Evolutionary conservation across 306 rosid genomes (phyloP).

Genomic region (Cicer pinnatifidum): DNA sequence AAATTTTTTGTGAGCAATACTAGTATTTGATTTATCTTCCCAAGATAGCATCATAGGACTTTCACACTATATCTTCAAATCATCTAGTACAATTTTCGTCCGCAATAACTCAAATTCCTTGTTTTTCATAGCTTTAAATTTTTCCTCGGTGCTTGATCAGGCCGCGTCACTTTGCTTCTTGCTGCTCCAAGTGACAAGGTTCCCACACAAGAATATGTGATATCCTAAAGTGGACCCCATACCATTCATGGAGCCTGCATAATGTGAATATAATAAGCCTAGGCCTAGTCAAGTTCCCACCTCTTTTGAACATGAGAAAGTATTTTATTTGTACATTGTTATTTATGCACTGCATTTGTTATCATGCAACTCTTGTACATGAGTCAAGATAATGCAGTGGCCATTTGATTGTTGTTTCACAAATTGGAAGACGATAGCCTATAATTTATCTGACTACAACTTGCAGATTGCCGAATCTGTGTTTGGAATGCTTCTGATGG

Average conservation of each 20-base stretch:
- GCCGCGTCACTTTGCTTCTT: no score
- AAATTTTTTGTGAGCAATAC: no score
- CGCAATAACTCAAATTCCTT: no score
- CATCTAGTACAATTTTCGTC: no score
- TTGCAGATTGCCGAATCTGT: constrained; percentile 96
- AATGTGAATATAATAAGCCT: not conserved
- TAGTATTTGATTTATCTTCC: no score
- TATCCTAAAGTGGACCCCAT: not conserved
- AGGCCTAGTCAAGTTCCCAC: not conserved
- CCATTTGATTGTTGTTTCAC: constrained; percentile 38
- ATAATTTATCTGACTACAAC: constrained; percentile 35
- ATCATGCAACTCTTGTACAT: constrained; percentile 8
- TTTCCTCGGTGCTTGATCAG: no score
- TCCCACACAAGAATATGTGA: not conserved
- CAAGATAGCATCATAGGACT: no score
- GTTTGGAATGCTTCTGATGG: constrained; percentile 99
- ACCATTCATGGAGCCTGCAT: not conserved
- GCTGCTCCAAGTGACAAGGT: not conserved
- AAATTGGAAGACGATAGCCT: constrained; percentile 27
- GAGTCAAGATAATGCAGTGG: constrained; percentile 19
- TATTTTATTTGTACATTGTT: constrained; percentile 1
- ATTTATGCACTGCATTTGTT: constrained; percentile 29
- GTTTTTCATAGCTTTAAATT: no score
- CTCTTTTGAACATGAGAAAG: constrained; percentile 10
- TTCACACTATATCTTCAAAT: no score